Conservation (phyloP, 257 asterid genomes). For the Paraleonurus japonicus region DNA sequence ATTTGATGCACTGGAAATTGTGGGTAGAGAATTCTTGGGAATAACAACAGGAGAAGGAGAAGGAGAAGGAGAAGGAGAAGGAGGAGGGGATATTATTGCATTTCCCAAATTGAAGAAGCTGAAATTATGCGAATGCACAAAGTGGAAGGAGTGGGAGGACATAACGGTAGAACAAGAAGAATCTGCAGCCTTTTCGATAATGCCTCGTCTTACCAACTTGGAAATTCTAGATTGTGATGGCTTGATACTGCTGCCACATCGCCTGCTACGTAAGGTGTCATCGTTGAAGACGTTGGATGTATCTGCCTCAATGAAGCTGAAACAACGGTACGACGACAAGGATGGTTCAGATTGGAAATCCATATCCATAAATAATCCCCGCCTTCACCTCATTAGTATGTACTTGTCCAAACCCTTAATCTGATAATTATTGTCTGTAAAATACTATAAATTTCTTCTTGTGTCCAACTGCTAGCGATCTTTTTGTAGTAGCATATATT, state of each 20-base stretch:
- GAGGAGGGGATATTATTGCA: neutral
- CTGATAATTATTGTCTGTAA: no score
- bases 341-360: neutral
- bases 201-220: neutral
- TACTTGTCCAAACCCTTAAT: no score
- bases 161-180: neutral
- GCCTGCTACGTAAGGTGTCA: neutral
- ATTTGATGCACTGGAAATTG: neutral
- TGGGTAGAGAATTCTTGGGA: neutral
- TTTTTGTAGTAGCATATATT: no score
- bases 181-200: neutral
- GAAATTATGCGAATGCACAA: accelerated
- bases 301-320: neutral
- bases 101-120: neutral
- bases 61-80: no score
- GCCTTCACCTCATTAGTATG: neutral
- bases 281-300: neutral
- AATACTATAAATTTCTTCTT: no score
- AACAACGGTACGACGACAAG: neutral
- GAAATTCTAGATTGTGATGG: neutral
- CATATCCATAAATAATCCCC: neutral
- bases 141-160: conserved; percentile 1
- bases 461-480: no score
- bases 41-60: neutral
- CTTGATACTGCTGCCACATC: neutral